Evolutionary conservation across 106 monocot species (phyloP), one percentile per base, ranked within the genome.

Genomic region (Alisma plantagoaquatica): DNA sequence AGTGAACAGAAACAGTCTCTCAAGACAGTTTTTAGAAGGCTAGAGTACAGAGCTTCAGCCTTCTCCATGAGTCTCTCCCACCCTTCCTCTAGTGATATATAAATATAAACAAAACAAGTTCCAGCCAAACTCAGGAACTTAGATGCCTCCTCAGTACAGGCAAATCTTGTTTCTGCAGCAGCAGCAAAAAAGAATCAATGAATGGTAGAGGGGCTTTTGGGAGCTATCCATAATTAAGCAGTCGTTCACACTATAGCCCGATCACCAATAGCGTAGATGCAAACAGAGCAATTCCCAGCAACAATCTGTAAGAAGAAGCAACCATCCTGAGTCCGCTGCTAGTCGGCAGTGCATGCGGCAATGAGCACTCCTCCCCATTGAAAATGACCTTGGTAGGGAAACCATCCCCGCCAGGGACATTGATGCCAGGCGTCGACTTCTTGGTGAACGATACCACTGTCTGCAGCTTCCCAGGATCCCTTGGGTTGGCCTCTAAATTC

Each of bases 321-420:
- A 20, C 18, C 31, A 30, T 31, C 21, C 21, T 35, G 19, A 20
- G 8, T 8, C 32, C 58, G 3, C 22, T n/a, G 35, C 41, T 51
- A 3, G 38, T 29, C n/a, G 68, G 58, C 19, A 68, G 21, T 15
- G 30, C 1, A 22, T 30, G 29, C 12, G 96, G 96, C 1, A 98
- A 35, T 0, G 84, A 49, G 30, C 96, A 98, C 53, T 98, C 96
- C 67, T 85, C 96, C 10, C 96, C 96, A 22, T 98, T 90, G 52
- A 98, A 98, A 62, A 62, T 78, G 24, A 98, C 62, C 57, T 59
- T 76, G 14, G 60, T 49, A 4, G 96, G 96, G 46, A 89, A 98
- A 3, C 89, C 89, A 18, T 81, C 76, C 3, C 89, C 89, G 11
- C 4, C 17, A 30, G 32, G 46, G 1, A 79, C 57, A 15, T 76